Conservation (phyloP, 208 protist genomes). For the Kentomonas sorsogonicus region DNA sequence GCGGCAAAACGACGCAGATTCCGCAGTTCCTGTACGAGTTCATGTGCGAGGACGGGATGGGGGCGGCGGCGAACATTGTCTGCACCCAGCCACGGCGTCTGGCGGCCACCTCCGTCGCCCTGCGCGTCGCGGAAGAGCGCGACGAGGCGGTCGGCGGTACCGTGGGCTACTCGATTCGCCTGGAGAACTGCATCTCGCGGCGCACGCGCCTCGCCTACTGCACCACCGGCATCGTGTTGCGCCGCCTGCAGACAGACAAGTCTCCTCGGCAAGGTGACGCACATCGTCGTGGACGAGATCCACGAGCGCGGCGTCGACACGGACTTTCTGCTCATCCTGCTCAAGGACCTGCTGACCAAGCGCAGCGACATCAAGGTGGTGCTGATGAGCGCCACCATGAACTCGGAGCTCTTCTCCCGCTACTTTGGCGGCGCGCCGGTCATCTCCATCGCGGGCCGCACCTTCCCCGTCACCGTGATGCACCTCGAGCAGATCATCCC, state of each 20-base stretch:
- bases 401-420: conserved; percentile 89
- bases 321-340: conserved; percentile 92
- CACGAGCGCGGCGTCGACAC: conserved; percentile 96
- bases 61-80: conserved; percentile 86
- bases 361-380: conserved; percentile 85
- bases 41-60: conserved; percentile 76
- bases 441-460: conserved; percentile 91
- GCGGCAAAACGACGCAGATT: conserved; percentile 97
- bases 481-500: conserved; percentile 94
- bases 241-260: conserved; percentile 84
- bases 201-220: conserved; percentile 89
- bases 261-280: conserved; percentile 82
- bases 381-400: conserved; percentile 94
- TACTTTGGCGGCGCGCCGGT: conserved; percentile 90
- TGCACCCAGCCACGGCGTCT: conserved; percentile 93
- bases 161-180: conserved; percentile 91
- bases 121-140: conserved; percentile 91
- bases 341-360: conserved; percentile 78
- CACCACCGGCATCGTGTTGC: conserved; percentile 93
- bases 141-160: conserved; percentile 84
- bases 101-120: conserved; percentile 90
- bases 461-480: conserved; percentile 91
- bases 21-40: conserved; percentile 95
- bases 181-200: conserved; percentile 86
- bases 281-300: conserved; percentile 95